Evolutionary conservation across 2,329 filamentous ascomycete species (phyloP), one percentile per base, ranked within the genome.

Genomic region (Scortechinia acanthostroma): DNA sequence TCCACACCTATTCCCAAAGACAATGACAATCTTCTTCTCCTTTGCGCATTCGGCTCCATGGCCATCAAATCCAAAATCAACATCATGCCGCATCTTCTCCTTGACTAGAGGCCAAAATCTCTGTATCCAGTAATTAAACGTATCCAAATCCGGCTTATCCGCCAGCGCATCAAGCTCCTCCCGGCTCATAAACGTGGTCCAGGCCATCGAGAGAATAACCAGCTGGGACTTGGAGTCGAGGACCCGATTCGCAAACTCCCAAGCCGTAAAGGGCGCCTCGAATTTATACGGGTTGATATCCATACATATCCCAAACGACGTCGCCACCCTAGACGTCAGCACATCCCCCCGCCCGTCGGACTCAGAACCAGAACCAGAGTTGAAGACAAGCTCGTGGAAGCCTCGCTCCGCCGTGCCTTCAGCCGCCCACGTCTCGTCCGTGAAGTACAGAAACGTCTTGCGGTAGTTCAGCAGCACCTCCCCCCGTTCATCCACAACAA

Each of bases 381-480:
- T 28, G 28, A 58, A 47, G 19, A 55, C 56, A 3, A 65, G 47
- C n/a, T 55, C 51, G 17, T 53, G 51, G 6, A 53, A 51, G 50
- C 55, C 53, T 49, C 59, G 56, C 22, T 59, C 52, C 19, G 51
- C 48, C 5, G 48, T 48, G 2, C 74, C 73, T 61, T 80, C 76
- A 15, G 63, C 54, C 2, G 79, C 76, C 80, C 80, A 84, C 1
- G 73, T 76, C 53, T 82, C 79, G 52, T 84, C 80, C 4, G 79
- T 83, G 59, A 80, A 82, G 64, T 82, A 84, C 48, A 84, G 70
- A 52, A 82, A 82, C 10, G 69, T 69, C 57, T 84, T 84, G 50
- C 78, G 74, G 59, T 83, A 82, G 54, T 81, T 79, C 40, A 66
- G 62, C 13, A 83, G 52, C 2, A 80, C 61, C n/a, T 66, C 53